Evolutionary conservation across 257 asterid species (phyloP).

Genomic region (Fraxinus pennsylvanica): DNA sequence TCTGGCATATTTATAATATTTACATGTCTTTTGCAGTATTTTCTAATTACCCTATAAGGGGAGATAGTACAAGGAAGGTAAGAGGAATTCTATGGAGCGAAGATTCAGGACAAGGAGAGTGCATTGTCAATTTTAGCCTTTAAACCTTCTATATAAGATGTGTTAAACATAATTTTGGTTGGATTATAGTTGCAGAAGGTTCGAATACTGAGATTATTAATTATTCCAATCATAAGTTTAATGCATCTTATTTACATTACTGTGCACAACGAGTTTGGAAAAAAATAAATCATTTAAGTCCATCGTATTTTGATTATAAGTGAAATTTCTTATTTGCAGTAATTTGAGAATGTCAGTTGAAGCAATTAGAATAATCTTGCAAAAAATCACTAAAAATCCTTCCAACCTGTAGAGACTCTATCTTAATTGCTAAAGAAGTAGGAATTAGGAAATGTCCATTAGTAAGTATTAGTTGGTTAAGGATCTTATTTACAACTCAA

Average conservation of each 20-base stretch:
- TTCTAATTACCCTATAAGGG: neutral
- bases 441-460: too few species aligned
- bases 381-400: neutral
- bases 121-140: neutral
- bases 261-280: too few species aligned
- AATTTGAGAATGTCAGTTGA: neutral
- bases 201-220: neutral
- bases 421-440: too few species aligned
- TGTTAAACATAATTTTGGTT: neutral
- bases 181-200: neutral
- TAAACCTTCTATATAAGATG: neutral
- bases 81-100: neutral
- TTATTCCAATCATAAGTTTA: neutral
- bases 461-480: neutral
- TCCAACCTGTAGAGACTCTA: neutral
- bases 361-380: neutral
- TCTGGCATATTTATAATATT: neutral
- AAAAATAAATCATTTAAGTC: too few species aligned
- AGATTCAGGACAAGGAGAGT: neutral
- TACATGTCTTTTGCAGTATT: neutral
- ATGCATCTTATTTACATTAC: neutral
- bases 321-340: neutral
- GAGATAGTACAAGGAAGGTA: neutral
- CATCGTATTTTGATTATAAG: too few species aligned
- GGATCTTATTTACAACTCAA: neutral